Evolutionary conservation across 305 asterid genomes (phyloP).

Genomic region (Rubia occidens): DNA sequence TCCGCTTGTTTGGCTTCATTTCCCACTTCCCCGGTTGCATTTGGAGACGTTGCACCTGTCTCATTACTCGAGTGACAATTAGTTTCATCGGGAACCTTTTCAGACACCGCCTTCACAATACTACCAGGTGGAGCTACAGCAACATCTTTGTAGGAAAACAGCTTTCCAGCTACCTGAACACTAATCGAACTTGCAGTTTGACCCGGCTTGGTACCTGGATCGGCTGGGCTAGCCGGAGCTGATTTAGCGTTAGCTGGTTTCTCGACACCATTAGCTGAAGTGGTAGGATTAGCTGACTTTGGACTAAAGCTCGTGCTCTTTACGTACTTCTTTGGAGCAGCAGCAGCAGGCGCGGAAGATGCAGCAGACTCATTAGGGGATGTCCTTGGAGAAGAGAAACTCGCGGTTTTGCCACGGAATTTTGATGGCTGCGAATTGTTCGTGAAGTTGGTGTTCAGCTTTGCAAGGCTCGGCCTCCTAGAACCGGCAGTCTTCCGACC

Average conservation of each 20-base stretch:
- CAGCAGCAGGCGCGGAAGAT: constrained; percentile 37
- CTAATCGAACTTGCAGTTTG: constrained; percentile 35
- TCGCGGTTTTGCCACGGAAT: constrained; percentile 42
- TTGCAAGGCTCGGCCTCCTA: constrained; percentile 71
- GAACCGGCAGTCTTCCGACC: constrained; percentile 65
- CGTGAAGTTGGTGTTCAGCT: constrained; percentile 63
- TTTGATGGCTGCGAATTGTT: constrained; percentile 47
- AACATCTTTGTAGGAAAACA: constrained; percentile 96
- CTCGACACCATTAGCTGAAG: constrained; percentile 34
- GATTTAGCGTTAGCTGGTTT: constrained; percentile 32
- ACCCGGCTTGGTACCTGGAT: constrained; percentile 37
- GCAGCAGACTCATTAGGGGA: constrained; percentile 38
- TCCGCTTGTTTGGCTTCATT: constrained; percentile 25
- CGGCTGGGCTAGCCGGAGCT: constrained; percentile 45
- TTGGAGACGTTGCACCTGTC: constrained; percentile 21
- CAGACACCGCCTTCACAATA: constrained; percentile 63
- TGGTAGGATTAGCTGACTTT: constrained; percentile 34
- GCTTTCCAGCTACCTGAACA: constrained; percentile 62
- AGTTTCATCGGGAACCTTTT: constrained; percentile 40
- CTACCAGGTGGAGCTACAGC: constrained; percentile 98
- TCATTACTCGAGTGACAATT: constrained; percentile 11
- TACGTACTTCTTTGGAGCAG: constrained; percentile 33
- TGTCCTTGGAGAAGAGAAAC: constrained; percentile 49
- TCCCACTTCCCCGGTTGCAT: constrained; percentile 20
- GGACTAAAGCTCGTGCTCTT: constrained; percentile 62